phyloP scores from a whole-genome alignment of 495 filamentous ascomycete genomes.

The Acidomyces sp. region DNA sequence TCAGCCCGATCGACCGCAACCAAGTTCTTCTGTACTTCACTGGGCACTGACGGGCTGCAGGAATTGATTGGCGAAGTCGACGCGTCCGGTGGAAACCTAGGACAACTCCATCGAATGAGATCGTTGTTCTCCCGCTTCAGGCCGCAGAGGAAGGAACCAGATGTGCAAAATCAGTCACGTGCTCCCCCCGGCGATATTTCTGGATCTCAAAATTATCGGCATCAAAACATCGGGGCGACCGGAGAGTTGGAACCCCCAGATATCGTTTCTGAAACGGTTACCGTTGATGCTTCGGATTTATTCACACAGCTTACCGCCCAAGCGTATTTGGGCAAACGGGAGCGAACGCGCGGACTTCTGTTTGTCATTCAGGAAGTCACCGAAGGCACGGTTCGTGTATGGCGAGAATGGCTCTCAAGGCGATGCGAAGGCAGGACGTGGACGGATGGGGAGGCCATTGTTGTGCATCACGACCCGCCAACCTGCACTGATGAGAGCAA shows the following conservation, averaged over 20 bases:
- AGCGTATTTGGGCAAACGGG: conserved; percentile 54
- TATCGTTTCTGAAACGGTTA: conserved; percentile 43
- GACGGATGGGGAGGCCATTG: conserved; percentile 18
- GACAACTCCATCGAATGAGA: conserved; percentile 29
- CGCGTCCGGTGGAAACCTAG: conserved; percentile 2
- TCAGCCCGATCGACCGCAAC: conserved; percentile 53
- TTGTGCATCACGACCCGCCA: conserved; percentile 9
- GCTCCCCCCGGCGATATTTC: conserved; percentile 30
- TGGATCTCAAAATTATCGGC: conserved; percentile 28
- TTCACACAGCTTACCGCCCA: conserved; percentile 59
- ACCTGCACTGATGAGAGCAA: background rate
- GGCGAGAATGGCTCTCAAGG: conserved; percentile 53
- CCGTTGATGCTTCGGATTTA: conserved; percentile 51
- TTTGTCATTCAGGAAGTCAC: conserved; percentile 46
- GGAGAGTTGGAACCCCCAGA: conserved; percentile 1
- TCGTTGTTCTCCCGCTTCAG: conserved; percentile 47
- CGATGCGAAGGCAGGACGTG: conserved; percentile 21
- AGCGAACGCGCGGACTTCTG: conserved; percentile 45
- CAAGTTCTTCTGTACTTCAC: conserved; percentile 54
- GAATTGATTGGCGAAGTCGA: conserved; percentile 32
- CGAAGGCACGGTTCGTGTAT: conserved; percentile 53
- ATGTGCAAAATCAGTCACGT: conserved; percentile 24
- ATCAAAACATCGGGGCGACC: too few species aligned
- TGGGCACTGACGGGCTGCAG: conserved; percentile 42
- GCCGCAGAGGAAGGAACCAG: conserved; percentile 40